These are phyloP conservation scores for Thielaviopsis ethacetica DNA, from an alignment of 2,329 filamentous ascomycete genomes.

Conservation along the genomic window DNA sequence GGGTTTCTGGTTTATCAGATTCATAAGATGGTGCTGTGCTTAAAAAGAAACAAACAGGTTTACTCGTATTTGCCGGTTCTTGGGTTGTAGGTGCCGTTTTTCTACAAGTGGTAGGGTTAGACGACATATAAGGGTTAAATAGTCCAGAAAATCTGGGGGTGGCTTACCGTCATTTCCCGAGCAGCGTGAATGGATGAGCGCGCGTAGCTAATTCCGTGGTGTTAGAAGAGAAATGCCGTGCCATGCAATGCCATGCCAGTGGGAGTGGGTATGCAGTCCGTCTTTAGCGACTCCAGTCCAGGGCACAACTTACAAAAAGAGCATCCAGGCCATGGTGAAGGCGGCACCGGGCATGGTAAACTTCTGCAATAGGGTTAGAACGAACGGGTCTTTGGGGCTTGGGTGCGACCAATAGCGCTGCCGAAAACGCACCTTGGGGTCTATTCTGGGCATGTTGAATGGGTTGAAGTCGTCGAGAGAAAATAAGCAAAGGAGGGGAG, in stretches of 20 bases:
- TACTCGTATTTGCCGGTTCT: background rate
- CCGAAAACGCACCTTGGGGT: conserved; percentile 10
- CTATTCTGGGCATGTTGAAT: conserved; percentile 10
- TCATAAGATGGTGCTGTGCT: background rate
- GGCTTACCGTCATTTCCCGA: conserved; percentile 20
- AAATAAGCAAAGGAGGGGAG: background rate
- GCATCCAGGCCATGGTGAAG: conserved; percentile 35
- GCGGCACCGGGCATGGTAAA: conserved; percentile 34
- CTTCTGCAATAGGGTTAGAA: background rate
- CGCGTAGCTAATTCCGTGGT: conserved; percentile 20
- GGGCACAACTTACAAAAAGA: conserved; percentile 26
- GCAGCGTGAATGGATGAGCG: conserved; percentile 25
- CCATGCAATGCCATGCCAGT: conserved; percentile 12
- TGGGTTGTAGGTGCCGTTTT: background rate
- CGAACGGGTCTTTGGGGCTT: background rate
- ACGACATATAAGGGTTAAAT: background rate
- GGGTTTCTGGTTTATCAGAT: background rate
- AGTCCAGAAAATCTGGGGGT: background rate
- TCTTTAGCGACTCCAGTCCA: background rate
- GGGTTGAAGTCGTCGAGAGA: background rate
- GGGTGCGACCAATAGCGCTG: background rate
- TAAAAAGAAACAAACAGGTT: background rate
- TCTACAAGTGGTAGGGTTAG: background rate
- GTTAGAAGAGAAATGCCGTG: background rate
- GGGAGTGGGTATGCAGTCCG: background rate